Base-by-base conservation (phyloP, 192 early-diverging fungal species). In the Mortierella claussenii region DNA sequence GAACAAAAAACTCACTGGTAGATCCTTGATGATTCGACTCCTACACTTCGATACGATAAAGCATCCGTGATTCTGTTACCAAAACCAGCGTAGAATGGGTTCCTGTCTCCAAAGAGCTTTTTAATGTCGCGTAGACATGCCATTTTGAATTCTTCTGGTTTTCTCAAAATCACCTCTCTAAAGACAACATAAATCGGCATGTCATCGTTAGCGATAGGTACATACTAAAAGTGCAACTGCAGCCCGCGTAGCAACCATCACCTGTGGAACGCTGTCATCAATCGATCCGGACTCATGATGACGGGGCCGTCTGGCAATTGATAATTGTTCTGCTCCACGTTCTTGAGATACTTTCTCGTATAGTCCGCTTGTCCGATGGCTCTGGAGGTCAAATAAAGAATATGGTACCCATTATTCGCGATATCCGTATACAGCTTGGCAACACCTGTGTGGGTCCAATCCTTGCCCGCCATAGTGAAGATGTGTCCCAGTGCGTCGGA, bases 141-240 rank as follows among this genome's bases (percentile, higher is more conserved):
- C 87, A 99, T 98, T 68, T 99, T 99, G 78, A 99, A 99, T 65
- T 94, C 92, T 76, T 98, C 94, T 2, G 97, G 97, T 45, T 94
- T 92, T 13, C 93, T 87, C 79, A 92, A 89, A 59, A 99, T 96
- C n/a, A 99, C 95, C 71, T 99, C 97, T 30, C 91, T 68, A 59
- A 34, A 17, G 32, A 46, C 44, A 12, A 32, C 4, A 42, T 10
- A 46, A 32, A 20, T 45, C 42, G 46, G 12, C 6, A 36, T 4
- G 5, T 20, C 5, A 15, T 46, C 21, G 21, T 13, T 6, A 20
- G 5, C 11, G 26, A 30, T 28, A 52, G 4, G 8, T 28, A 6
- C 3, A 30, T 52, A 1, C 24, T 30, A 23, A 52, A 17, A 30
- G 23, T 11, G 10, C 17, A 42, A 8, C 4, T 46, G 4, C 15